Evolutionary conservation across 2,329 filamentous ascomycete genomes (phyloP).

Genomic region (Trichoderma pleuroti): DNA sequence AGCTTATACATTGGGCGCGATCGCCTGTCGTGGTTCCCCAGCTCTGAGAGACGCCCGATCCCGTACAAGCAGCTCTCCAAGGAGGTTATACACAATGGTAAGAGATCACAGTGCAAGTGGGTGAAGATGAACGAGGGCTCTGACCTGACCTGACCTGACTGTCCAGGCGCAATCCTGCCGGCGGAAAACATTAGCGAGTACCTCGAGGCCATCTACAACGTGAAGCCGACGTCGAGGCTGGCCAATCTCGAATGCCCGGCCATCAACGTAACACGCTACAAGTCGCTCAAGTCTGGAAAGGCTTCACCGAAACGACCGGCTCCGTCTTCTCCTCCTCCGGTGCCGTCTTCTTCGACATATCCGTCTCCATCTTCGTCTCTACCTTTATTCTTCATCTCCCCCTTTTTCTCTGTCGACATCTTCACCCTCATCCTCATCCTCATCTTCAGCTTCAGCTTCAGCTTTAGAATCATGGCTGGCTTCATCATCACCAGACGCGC

Average conservation of each 20-base stretch:
- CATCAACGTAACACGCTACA: slow-evolving; percentile 22
- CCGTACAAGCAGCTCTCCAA: background rate
- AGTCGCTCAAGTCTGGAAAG: slow-evolving; percentile 21
- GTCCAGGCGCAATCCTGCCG: slow-evolving; percentile 5
- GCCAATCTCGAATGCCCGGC: slow-evolving; percentile 27
- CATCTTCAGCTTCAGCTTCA: background rate
- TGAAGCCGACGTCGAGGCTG: slow-evolving; percentile 20
- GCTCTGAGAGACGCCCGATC: background rate
- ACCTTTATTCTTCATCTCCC: background rate
- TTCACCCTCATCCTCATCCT: no score
- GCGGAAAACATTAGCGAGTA: slow-evolving; percentile 22
- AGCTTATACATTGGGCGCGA: slow-evolving; percentile 17
- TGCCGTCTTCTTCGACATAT: background rate
- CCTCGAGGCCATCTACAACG: slow-evolving; percentile 27
- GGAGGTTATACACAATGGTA: background rate
- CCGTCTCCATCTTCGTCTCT: background rate
- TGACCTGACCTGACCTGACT: background rate
- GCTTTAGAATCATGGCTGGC: background rate
- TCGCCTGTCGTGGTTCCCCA: background rate
- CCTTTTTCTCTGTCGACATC: background rate
- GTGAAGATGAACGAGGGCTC: background rate
- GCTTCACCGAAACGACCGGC: background rate
- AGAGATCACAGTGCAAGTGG: background rate
- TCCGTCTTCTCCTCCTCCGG: background rate
- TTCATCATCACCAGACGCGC: background rate